Evolutionary conservation across 768 basidiomycete species (phyloP), one percentile per base, ranked within the genome.

Genomic region (Lanmaoa pseudosensibilis): DNA sequence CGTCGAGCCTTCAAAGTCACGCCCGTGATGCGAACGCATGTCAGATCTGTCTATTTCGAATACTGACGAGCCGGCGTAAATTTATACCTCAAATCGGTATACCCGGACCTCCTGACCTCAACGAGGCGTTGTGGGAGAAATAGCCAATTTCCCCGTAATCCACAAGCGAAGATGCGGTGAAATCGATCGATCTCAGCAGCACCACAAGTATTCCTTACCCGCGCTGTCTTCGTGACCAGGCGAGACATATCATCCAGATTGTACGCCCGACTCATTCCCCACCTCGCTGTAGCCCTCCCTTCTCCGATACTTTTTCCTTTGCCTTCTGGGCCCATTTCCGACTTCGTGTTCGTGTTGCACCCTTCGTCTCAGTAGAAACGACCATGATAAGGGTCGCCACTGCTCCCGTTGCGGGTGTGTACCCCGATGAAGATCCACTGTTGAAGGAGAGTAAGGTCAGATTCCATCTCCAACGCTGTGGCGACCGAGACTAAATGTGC

Each of bases 41-140:
- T 36, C 34, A 49, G 34, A 25, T 48, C 23, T 16, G 11, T 33
- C 36, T 38, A 37, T 30, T 39, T 19, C 25, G 41, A 46, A 34
- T 38, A 43, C 16, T 43, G 41, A 45, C 27, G 1, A 5, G 27
- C 51, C n/a, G 44, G 39, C 46, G 21, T 36, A 45, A 43, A 50
- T 48, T 49, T 36, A 5, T 34, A 44, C 48, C 39, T 30, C 65
- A 50, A 45, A 48, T 54, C 11, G 51, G 39, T 33, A 44, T 21
- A 30, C 39, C 19, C 10, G 3, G 38, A 46, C 57, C 60, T 62
- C 51, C 57, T 46, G 56, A 15, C 47, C 52, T 50, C 51, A 66
- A 55, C 48, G 67, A 63, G 66, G 67, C 48, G 5, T 41, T 55
- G 52, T 44, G 54, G 49, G 52, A 45, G 54, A 41, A 16, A 43